phyloP scores from a whole-genome alignment of 805 yeast genomes.

The Ogataea nonfermentans region DNA sequence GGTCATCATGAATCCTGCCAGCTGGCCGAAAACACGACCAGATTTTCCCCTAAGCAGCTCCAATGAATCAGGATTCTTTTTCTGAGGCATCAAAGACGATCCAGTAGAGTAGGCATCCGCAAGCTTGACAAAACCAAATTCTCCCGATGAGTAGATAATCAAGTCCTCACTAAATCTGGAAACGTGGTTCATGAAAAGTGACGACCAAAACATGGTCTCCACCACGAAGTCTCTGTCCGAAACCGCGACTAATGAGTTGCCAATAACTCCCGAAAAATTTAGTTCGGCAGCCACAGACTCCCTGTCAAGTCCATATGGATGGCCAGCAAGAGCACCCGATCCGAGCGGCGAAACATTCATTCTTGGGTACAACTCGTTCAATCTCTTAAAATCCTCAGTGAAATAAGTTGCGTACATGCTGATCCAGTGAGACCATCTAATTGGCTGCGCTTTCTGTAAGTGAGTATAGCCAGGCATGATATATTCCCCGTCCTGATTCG shows the following conservation, averaged over 20 bases:
- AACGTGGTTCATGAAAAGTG: constrained; percentile 91
- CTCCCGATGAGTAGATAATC: constrained; percentile 95
- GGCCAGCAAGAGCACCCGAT: constrained; percentile 98
- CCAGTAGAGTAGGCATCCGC: constrained; percentile 99
- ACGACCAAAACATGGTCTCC: constrained; percentile 93
- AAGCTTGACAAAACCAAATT: constrained; percentile 88
- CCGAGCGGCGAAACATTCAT: constrained; percentile 91
- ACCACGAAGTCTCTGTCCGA: constrained; percentile 97
- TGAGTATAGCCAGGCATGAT: constrained; percentile 99
- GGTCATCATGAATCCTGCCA: constrained; percentile 95
- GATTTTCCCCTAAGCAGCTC: constrained; percentile 95
- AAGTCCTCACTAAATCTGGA: constrained; percentile 94
- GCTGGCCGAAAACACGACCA: constrained; percentile 94
- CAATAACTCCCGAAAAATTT: constrained; percentile 83
- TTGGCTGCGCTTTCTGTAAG: constrained; percentile 98
- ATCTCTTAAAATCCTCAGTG: constrained; percentile 83
- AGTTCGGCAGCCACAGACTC: constrained; percentile 79
- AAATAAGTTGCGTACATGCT: constrained; percentile 93
- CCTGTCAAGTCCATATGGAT: constrained; percentile 98
- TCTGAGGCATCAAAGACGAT: constrained; percentile 97
- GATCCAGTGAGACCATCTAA: constrained; percentile 98
- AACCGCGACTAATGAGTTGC: constrained; percentile 95
- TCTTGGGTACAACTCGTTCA: constrained; percentile 75
- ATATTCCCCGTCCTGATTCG: constrained; percentile 80
- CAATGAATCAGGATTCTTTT: constrained; percentile 95